phyloP scores from a whole-genome alignment of 306 rosid species.

The Albizia julibrissin region DNA sequence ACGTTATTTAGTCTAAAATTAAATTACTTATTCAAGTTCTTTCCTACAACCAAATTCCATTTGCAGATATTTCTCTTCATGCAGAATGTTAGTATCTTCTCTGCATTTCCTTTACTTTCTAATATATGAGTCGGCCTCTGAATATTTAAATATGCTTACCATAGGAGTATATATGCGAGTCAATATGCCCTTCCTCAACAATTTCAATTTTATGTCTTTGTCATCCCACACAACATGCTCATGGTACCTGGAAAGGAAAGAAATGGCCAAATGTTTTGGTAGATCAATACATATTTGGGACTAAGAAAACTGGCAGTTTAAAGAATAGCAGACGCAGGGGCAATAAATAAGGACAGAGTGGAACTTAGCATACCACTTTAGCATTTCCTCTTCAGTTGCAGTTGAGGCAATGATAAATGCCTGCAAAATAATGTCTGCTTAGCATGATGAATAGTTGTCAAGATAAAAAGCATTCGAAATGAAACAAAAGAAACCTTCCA shows the following conservation, averaged over 20 bases:
- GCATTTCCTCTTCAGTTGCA: slow-evolving; percentile 84
- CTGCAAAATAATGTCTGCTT: slow-evolving; percentile 52
- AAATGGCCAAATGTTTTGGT: slow-evolving; percentile 22
- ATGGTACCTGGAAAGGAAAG: slow-evolving; percentile 62
- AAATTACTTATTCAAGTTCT: background rate
- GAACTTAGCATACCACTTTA: slow-evolving; percentile 62
- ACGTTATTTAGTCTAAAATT: background rate
- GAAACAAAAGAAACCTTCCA: slow-evolving; percentile 20
- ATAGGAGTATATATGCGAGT: slow-evolving; percentile 86
- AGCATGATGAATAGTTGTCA: slow-evolving; percentile 28
- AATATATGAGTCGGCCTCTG: slow-evolving; percentile 4
- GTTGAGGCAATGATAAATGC: slow-evolving; percentile 98
- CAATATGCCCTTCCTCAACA: slow-evolving; percentile 87
- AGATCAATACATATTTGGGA: slow-evolving; percentile 1
- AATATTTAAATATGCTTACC: slow-evolving; percentile 53
- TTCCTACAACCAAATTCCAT: background rate
- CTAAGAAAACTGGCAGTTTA: background rate
- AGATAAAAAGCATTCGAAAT: slow-evolving; percentile 16
- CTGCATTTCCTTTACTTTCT: background rate
- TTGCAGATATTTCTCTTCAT: slow-evolving; percentile 10
- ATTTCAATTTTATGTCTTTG: slow-evolving; percentile 73
- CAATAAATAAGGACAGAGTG: background rate
- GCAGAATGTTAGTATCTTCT: background rate
- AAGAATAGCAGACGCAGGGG: background rate
- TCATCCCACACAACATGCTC: slow-evolving; percentile 97